These are phyloP conservation scores for Fraxinus baroniana DNA, from an alignment of 305 asterid species.

Conservation along the genomic window DNA sequence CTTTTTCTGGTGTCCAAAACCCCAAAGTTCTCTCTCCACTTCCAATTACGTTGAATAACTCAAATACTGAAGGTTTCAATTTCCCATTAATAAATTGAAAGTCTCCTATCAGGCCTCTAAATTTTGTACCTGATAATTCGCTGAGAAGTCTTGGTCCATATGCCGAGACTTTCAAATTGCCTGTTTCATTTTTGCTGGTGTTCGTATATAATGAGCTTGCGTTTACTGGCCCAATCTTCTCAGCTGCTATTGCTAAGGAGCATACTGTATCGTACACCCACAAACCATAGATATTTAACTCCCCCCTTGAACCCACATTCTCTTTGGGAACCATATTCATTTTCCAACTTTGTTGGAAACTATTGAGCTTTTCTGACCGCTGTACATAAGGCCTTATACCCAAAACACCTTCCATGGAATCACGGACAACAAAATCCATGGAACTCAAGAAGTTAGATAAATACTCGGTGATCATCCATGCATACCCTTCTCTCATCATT, in stretches of 20 bases:
- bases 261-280: slow-evolving; percentile 57
- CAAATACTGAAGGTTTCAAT: slow-evolving; percentile 36
- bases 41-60: slow-evolving; percentile 54
- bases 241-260: slow-evolving; percentile 57
- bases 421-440: slow-evolving; percentile 28
- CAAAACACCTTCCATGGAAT: slow-evolving; percentile 61
- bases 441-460: slow-evolving; percentile 44
- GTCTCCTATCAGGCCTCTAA: slow-evolving; percentile 52
- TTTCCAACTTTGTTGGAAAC: slow-evolving; percentile 47
- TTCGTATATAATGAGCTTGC: slow-evolving; percentile 6
- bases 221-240: slow-evolving; percentile 26
- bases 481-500: slow-evolving; percentile 56
- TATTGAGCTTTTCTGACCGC: slow-evolving; percentile 31
- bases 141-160: slow-evolving; percentile 43
- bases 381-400: slow-evolving; percentile 51
- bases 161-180: slow-evolving; percentile 28
- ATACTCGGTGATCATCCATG: slow-evolving; percentile 56
- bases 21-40: slow-evolving; percentile 50
- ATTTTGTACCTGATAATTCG: slow-evolving; percentile 29
- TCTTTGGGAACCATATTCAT: slow-evolving; percentile 28
- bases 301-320: slow-evolving; percentile 16
- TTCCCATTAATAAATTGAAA: slow-evolving; percentile 40
- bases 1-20: slow-evolving; percentile 49
- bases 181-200: slow-evolving; percentile 19
- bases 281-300: slow-evolving; percentile 43